These are phyloP conservation scores for Erythrophleum fordii DNA, from an alignment of 306 rosid species.

Conservation along the genomic window DNA sequence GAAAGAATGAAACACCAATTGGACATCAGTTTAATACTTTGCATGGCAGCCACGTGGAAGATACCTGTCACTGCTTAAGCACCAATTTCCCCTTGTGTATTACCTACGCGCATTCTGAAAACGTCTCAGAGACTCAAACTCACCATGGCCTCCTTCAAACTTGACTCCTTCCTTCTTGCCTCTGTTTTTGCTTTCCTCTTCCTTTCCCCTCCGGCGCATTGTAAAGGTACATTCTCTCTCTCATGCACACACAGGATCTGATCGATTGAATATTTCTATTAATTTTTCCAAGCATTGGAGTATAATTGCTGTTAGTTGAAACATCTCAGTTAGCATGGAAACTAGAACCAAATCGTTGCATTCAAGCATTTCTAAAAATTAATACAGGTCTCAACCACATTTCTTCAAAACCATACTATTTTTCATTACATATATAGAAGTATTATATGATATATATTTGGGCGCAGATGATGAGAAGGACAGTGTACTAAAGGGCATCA, in stretches of 20 bases:
- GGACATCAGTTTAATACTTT: background rate
- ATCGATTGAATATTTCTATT: background rate
- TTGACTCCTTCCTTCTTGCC: slow-evolving; percentile 32
- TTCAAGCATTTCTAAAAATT: background rate
- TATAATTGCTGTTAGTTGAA: background rate
- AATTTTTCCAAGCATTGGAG: background rate
- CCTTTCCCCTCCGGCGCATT: slow-evolving; percentile 37
- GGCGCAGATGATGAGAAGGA: slow-evolving; percentile 57
- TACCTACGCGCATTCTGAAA: background rate
- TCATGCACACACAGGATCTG: background rate
- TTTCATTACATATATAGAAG: background rate
- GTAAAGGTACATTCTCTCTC: slow-evolving; percentile 26
- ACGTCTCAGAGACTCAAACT: background rate
- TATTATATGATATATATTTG: background rate
- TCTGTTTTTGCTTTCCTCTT: slow-evolving; percentile 20
- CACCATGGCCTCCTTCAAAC: slow-evolving; percentile 46
- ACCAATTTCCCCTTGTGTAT: slow-evolving; percentile 6
- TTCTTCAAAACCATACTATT: background rate
- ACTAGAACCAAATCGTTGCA: background rate
- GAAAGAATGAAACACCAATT: no score
- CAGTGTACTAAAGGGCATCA: slow-evolving; percentile 73
- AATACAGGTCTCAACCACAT: no score
- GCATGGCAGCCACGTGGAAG: slow-evolving; percentile 72
- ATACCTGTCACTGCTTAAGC: slow-evolving; percentile 42
- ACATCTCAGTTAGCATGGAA: background rate